phyloP scores from a whole-genome alignment of 805 yeast species.

The Nematodospora valgi region DNA sequence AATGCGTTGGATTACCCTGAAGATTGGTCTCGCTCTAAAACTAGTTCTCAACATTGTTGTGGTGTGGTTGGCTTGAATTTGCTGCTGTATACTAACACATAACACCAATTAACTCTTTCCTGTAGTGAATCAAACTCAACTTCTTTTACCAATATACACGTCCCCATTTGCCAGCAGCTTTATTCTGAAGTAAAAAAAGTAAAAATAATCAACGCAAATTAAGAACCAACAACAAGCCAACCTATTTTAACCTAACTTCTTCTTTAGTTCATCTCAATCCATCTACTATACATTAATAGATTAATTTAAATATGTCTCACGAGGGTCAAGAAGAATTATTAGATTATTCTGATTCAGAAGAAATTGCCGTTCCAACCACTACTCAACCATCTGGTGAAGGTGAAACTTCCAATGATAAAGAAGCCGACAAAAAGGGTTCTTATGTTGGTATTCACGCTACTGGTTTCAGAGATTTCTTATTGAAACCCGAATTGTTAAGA shows the following conservation, averaged over 20 bases:
- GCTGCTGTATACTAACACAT: too few relatives aligned
- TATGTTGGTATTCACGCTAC: constrained; percentile 98
- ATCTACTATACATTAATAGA: constrained; percentile 4
- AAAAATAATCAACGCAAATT: too few relatives aligned
- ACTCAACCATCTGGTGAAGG: constrained; percentile 18
- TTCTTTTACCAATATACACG: too few relatives aligned
- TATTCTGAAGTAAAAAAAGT: too few relatives aligned
- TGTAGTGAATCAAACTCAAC: too few relatives aligned
- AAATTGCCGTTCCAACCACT: constrained; percentile 64
- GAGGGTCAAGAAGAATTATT: constrained; percentile 99
- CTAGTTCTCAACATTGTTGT: too few relatives aligned
- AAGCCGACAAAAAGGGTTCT: constrained; percentile 87
- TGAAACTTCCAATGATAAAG: constrained; percentile 51
- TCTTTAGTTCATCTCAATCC: constrained; percentile 1
- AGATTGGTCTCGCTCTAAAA: too few relatives aligned
- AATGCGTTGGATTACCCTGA: too few relatives aligned
- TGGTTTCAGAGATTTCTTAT: constrained; percentile 94
- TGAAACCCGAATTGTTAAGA: constrained; percentile 94
- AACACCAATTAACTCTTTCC: too few relatives aligned
- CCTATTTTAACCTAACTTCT: neutral
- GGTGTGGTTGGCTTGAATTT: too few relatives aligned
- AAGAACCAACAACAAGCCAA: constrained; percentile 1
- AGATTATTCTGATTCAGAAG: constrained; percentile 98
- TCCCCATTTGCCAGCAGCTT: too few relatives aligned
- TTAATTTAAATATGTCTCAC: constrained; percentile 67